Base-by-base conservation (phyloP, 2,329 filamentous ascomycete genomes). In the Phyllosticta ampelicida region DNA sequence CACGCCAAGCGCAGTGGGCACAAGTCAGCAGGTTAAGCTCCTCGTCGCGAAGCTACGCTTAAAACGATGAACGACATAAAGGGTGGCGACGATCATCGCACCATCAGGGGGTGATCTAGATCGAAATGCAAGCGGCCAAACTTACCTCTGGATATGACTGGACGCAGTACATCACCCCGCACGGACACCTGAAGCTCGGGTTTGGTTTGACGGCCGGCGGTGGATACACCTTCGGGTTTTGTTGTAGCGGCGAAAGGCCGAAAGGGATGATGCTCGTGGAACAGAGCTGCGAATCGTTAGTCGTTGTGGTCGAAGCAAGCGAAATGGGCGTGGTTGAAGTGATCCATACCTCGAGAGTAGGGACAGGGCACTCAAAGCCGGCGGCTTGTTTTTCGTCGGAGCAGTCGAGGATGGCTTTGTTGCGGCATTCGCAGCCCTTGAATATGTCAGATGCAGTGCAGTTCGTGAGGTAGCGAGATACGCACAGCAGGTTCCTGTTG, bases 401-500 rank as follows among this genome's bases (percentile, higher is more conserved):
- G 49, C 55, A 56, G 13, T 56, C 55, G 3, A 56, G 29, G 10
- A 18, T 28, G 13, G 49, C 55, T 11, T 26, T 36, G 29, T 56
- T 52, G 11, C 23, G 55, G 18, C 50, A 53, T 13, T 58, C 28
- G 28, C 54, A 58, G 10, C 55, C 36, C 51, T 58, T 2, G 49
- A 10, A 10, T 21, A 2, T 18, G 50, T 58, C n/a, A 58, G 50
- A 57, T 5, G 11, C 13, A 30, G 10, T n/a, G 16, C 26, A 5
- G 5, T 10, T 18, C 5, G 51, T 11, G 48, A 36, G 10, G 30
- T 9, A 36, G 2, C 18, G 26, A n/a, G 1, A 8, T 29, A 44
- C 55, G 19, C 51, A 58, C 56, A 10, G 21, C 51, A 4, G 56
- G 52, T n/a, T 54, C 36, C 1, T 21, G 13, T 6, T 23, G 18